These are phyloP conservation scores for Scenedesmus sp. DNA, from an alignment of 163 green algal genomes.

Conservation along the genomic window DNA sequence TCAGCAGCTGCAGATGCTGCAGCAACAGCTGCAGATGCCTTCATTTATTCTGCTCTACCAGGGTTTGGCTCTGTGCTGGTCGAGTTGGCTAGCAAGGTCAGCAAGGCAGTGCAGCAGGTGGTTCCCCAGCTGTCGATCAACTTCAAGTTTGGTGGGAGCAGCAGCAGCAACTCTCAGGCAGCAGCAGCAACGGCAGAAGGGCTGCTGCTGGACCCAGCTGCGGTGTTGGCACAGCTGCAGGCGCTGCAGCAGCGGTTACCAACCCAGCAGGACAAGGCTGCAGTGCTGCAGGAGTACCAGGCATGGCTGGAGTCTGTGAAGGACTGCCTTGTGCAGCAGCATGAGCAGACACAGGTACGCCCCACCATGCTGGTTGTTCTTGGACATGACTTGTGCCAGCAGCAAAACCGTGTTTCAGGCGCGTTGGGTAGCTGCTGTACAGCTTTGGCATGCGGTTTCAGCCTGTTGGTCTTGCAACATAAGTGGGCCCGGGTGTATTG, in stretches of 20 bases:
- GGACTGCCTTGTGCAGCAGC: constrained; percentile 42
- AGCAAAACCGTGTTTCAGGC: too few relatives aligned
- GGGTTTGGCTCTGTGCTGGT: neutral
- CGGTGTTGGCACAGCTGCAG: constrained; percentile 2
- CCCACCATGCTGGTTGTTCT: neutral
- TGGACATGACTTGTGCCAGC: neutral
- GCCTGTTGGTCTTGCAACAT: neutral
- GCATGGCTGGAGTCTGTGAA: constrained; percentile 38
- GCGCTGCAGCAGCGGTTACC: constrained; percentile 31
- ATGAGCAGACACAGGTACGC: constrained; percentile 31
- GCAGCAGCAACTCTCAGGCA: neutral
- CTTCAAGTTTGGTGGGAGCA: neutral
- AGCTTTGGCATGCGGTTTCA: too few relatives aligned
- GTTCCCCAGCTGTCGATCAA: constrained; percentile 1
- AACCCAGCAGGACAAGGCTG: constrained; percentile 11
- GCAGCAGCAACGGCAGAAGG: neutral
- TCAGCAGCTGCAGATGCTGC: constrained; percentile 2
- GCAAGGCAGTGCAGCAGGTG: neutral
- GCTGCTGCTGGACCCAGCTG: neutral
- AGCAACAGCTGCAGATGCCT: neutral
- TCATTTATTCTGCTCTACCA: neutral
- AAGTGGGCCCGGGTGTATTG: neutral
- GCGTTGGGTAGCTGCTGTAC: too few relatives aligned
- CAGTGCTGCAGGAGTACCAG: constrained; percentile 38
- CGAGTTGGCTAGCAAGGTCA: neutral